Evolutionary conservation across 352 stramenopile species (phyloP).

Genomic region (Nothophytophthora sp.): DNA sequence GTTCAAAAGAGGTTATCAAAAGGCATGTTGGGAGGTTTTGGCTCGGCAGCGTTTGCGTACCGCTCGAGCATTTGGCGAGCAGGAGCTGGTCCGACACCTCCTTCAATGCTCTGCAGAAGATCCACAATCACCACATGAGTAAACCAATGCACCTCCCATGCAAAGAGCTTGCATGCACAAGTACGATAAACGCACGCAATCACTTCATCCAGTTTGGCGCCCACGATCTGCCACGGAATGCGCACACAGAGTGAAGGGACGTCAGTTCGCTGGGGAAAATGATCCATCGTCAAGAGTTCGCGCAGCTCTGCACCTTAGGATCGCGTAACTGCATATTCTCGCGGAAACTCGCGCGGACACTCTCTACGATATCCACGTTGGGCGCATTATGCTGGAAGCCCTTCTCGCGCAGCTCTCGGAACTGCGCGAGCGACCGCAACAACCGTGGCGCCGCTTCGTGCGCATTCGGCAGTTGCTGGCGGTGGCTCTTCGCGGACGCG

Average conservation of each 20-base stretch:
- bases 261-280: slow-evolving; percentile 6
- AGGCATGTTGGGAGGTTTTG: too few species aligned
- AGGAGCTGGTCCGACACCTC: slow-evolving; percentile 69
- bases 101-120: slow-evolving; percentile 44
- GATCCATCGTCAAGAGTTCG: not conserved
- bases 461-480: slow-evolving; percentile 5
- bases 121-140: not conserved
- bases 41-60: too few species aligned
- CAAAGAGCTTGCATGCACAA: not conserved
- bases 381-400: slow-evolving; percentile 31
- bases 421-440: slow-evolving; percentile 46
- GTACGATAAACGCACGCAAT: slow-evolving; percentile 39
- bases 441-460: slow-evolving; percentile 14
- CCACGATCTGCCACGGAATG: slow-evolving; percentile 33
- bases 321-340: slow-evolving; percentile 37
- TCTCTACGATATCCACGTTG: slow-evolving; percentile 31
- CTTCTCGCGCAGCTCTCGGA: slow-evolving; percentile 37
- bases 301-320: slow-evolving; percentile 26
- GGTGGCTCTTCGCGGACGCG: slow-evolving; percentile 1
- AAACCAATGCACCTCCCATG: not conserved
- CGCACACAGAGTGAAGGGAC: not conserved
- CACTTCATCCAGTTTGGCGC: slow-evolving; percentile 63
- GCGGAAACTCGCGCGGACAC: slow-evolving; percentile 49
- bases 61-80: slow-evolving; percentile 72
- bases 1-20: not conserved